A percentile compares a stretch with the other conserved stretches of the same genome.
Evolutionary conservation across 2,329 filamentous ascomycete species (phyloP).

Genomic region (Diaporthe helianthi): DNA sequence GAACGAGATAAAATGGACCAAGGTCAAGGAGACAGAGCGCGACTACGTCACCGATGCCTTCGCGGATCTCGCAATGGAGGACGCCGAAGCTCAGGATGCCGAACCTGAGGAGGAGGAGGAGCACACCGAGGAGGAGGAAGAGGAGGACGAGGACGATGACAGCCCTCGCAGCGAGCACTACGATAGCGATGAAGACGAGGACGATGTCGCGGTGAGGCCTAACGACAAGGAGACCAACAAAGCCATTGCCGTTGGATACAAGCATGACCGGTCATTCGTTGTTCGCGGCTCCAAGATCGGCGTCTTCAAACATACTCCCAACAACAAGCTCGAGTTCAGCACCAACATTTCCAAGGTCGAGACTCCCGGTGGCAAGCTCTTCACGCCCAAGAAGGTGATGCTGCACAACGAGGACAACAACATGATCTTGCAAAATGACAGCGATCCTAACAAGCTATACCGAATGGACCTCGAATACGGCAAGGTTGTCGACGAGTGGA

Average conservation of each 20-base stretch:
- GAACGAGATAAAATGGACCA: constrained; percentile 93
- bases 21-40: constrained; percentile 88
- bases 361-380: constrained; percentile 84
- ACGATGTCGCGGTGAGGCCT: constrained; percentile 77
- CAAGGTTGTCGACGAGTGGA: constrained; percentile 99
- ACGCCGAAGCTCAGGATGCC: constrained; percentile 60
- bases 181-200: constrained; percentile 70
- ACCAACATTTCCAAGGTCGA: constrained; percentile 97
- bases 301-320: constrained; percentile 94
- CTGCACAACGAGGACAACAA: constrained; percentile 89
- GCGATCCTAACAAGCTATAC: constrained; percentile 89
- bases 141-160: constrained; percentile 65
- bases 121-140: constrained; percentile 58
- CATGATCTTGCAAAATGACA: constrained; percentile 83
- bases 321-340: constrained; percentile 93
- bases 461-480: constrained; percentile 98
- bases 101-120: constrained; percentile 53
- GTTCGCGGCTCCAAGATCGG: constrained; percentile 98
- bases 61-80: constrained; percentile 92
- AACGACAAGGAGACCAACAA: constrained; percentile 82
- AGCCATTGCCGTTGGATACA: constrained; percentile 94
- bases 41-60: constrained; percentile 97
- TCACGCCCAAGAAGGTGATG: constrained; percentile 97
- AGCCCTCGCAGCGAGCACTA: constrained; percentile 63
- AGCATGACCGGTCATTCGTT: constrained; percentile 95